Evolutionary conservation across 495 filamentous ascomycete species (phyloP), one percentile per base, ranked within the genome.

Genomic region (Margaritispora aquatica): DNA sequence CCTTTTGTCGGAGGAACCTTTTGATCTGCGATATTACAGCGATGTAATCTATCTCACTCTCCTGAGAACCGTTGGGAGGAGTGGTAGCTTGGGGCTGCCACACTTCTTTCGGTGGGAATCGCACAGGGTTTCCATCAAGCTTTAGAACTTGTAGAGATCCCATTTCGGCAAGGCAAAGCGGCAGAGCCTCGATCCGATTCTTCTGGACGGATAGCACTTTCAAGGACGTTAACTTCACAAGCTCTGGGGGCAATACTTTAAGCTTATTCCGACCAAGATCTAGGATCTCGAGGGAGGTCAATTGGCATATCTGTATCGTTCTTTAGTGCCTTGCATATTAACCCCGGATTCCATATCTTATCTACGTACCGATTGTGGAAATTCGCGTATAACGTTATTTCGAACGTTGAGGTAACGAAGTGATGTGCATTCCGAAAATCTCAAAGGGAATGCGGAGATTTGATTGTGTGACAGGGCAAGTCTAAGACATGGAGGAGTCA

Each of bases 331-430:
- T 11, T 55, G 7, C 23, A 34, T 9, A 29, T 52, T 24, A 21
- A 26, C 19, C 3, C 38, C 11, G 38, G 19, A n/a, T n/a, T n/a
- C 38, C 38, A n/a, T n/a, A 44, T 44, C 17, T 44, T 36, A 21
- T 55, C 26, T 26, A 60, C 66, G 21, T 68, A 68, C 66, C 23
- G 60, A 56, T 63, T 85, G 77, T 7, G 93, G 93, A 68, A 98
- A 94, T 68, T 96, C 89, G 62, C 82, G 84, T 56, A 97, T 89
- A 56, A 82, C 78, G 68, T 98, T 98, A 49, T 85, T 85, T 61
- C 93, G 79, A 53, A 96, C 86, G 66, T 98, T 98, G n/a, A 98
- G 84, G 68, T 98, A 98, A 41, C 89, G 89, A 49, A 98, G 79
- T 56, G 89, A 88, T 29, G 81, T 87, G 71, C 94, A 96, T 65